Evolutionary conservation across 148 eudicot genomes (phyloP), one percentile per base, ranked within the genome.

Genomic region (Spergularia bocconei): DNA sequence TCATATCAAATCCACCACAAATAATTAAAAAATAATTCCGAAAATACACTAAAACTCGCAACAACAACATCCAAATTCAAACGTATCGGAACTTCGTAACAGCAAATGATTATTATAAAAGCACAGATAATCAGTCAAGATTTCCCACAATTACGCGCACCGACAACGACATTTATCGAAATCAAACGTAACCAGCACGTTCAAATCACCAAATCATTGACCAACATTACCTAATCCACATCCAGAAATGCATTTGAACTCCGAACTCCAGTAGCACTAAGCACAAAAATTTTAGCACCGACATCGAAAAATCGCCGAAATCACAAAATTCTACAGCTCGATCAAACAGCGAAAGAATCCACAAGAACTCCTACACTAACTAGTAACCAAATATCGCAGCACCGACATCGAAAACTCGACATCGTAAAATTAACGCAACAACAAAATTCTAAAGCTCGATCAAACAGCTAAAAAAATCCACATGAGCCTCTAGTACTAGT

Each of bases 31-130:
- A n/a, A 36, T 20, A 51, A 5, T 2, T 5, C 58, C 25, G 55
- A 39, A 15, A 51, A 1, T 63, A 15, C 15, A 62, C 16, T 21
- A 23, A 12, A 63, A 63, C n/a, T 36, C 63, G 19, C 41, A 68
- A 29, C 29, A 25, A 73, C 44, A 52, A 11, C 51, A 17, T 12
- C 39, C 11, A 63, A 21, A 63, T 13, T 53, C 2, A 12, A 56
- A 50, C 33, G 16, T 17, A 51, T 13, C 8, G 23, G 41, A 61
- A 69, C 53, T 36, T 61, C 48, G 21, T 29, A 33, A 20, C 33
- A 72, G 33, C 56, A 41, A 71, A 52, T 74, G 38, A 75, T 54
- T 38, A 39, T 55, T 48, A 70, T 71, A 67, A 74, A n/a, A 68
- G 71, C 70, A 71, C 3, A 80, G 74, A 62, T 50, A 7, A 14